Evolutionary conservation across 1,139 yeast species (phyloP), one percentile per base, ranked within the genome.

Genomic region (Tardiomyces depauwii): DNA sequence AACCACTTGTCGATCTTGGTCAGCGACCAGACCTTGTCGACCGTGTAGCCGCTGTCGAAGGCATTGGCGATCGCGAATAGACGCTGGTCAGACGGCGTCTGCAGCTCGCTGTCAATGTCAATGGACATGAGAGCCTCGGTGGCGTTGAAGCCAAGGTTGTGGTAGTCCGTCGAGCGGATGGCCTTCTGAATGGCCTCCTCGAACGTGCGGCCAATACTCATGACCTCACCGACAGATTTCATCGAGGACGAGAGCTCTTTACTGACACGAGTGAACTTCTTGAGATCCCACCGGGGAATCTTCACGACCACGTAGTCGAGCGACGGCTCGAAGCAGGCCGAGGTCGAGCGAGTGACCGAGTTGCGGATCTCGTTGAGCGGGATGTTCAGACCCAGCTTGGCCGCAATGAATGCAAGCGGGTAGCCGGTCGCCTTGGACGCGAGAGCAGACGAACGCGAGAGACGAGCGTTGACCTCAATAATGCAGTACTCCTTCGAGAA

Each of bases 171-270:
- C 70, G 89, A 95, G 71, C 98, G 82, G 58, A 91, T 82, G 47
- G 98, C 98, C 74, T 91, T 91, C 71, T 91, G 98, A 76, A 91
- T 82, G 14, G 96, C 85, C 69, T 91, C 98, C 71, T 91, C 98
- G 63, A 89, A 91, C 58, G 80, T 91, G 71, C 98, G 82, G 61
- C 98, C 98, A 63, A 91, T 91, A 47, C 96, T 94, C 98, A 91
- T 91, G 51, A 91, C 98, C 70, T 91, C 98, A 67, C 98, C 98
- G 49, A 91, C 98, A 42, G 97, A 89, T 70, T 91, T 91, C 98
- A 91, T 91, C 44, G 96, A 81, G 27, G 96, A 86, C 42, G 96
- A 95, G 63, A 89, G 83, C 57, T 83, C 88, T 65, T 95, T 80
- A 65, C 86, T 82, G 51, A 89, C 97, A 62, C 87, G 94, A 66